Evolutionary conservation across 2,329 filamentous ascomycete species (phyloP), one percentile per base, ranked within the genome.

Genomic region (Trichoderma semiorbis): DNA sequence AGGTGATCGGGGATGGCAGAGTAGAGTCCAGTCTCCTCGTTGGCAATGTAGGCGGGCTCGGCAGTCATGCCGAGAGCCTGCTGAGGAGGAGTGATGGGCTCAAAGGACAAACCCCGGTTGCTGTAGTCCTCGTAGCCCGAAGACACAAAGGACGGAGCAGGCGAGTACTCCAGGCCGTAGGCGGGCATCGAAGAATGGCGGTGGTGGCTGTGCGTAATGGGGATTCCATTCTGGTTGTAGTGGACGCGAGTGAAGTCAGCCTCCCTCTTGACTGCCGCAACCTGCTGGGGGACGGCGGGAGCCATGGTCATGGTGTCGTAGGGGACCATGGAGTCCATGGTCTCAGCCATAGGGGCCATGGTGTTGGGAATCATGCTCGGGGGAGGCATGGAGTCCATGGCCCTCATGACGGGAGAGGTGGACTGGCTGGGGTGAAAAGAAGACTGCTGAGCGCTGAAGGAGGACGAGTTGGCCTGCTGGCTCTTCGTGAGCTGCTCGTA

Each of bases 401-500:
- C 91, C 81, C 94, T 91, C 88, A 97, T 92, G 77, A 96, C 92
- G 60, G 96, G 95, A 62, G 96, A 97, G 55, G 92, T 91, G 74
- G 93, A 91, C 82, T 97, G 94, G 69, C 92, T 92, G 79, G 92
- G 93, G 68, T 88, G 83, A 83, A 89, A 91, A 77, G 90, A 88
- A 77, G 90, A 81, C 78, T 90, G 88, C 78, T 95, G 92, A 75
- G 93, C 93, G 83, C 90, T 94, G 87, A 98, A 98, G 2, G 95
- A 97, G 4, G 96, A 98, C 8, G 95, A 97, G 85, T 97, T 98
- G 82, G 95, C 95, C 88, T 98, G 96, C 84, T 99, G 96, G 62
- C 95, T 95, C 87, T 98, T 99, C 78, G 96, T 99, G 85, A 99
- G 91, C 86, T 99, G 96, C 87, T 99, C 96, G 81, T 97, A 99